These are phyloP conservation scores for Cystobasidiaceae sp. DNA, from an alignment of 1,284 basidiomycete genomes.

Conservation along the genomic window DNA sequence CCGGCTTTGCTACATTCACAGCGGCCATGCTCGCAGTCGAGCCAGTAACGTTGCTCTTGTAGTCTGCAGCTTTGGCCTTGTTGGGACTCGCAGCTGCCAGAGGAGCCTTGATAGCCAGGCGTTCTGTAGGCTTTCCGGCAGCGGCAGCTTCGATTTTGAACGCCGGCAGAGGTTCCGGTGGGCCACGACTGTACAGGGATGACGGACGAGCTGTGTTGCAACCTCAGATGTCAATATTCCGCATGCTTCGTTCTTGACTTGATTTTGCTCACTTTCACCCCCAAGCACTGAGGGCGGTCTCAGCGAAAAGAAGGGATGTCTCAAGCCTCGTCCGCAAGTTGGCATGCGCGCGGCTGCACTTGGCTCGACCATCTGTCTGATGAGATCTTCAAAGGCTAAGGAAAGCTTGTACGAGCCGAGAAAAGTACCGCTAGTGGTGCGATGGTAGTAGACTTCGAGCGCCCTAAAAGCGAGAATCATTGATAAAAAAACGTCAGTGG, in stretches of 20 bases:
- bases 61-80: neutral
- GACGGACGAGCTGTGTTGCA: neutral
- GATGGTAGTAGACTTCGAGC: constrained; percentile 72
- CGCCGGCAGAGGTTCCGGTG: neutral
- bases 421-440: constrained; percentile 75
- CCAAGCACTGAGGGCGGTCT: constrained; percentile 9
- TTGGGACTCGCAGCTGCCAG: neutral
- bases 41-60: too few species aligned
- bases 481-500: constrained; percentile 74
- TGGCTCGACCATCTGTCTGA: constrained; percentile 69
- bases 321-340: constrained; percentile 60
- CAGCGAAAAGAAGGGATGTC: constrained; percentile 60
- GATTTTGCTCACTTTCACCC: neutral
- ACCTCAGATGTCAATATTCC: neutral
- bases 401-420: constrained; percentile 70
- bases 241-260: constrained; percentile 56
- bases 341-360: constrained; percentile 63
- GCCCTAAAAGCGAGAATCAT: constrained; percentile 60
- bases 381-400: constrained; percentile 57
- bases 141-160: neutral
- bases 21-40: too few species aligned
- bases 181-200: neutral
- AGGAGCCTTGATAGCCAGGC: neutral
- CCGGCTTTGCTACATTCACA: too few species aligned
- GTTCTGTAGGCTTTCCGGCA: neutral